Evolutionary conservation across 192 early-diverging fungal genomes (phyloP).

Genomic region (Coemansia sp.): DNA sequence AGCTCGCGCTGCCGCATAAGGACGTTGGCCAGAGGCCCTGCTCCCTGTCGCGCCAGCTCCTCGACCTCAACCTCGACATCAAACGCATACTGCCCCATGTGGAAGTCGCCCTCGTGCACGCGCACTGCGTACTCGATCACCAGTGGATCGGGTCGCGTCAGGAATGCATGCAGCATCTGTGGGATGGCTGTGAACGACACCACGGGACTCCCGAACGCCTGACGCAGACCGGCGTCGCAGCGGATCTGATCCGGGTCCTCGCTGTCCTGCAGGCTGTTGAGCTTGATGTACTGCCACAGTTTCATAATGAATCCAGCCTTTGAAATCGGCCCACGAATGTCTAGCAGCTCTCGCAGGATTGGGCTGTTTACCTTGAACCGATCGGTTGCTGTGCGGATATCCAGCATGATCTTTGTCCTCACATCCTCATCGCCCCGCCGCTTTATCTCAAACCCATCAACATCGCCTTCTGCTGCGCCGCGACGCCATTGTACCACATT

Average conservation of each 20-base stretch:
- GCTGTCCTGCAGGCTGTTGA: conserved; percentile 84
- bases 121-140: conserved; percentile 87
- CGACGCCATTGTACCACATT: conserved; percentile 51
- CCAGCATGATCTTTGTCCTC: conserved; percentile 73
- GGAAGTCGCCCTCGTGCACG: conserved; percentile 70
- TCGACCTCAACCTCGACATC: conserved; percentile 92
- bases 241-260: conserved; percentile 87
- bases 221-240: conserved; percentile 72
- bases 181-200: conserved; percentile 81
- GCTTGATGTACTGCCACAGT: conserved; percentile 96
- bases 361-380: conserved; percentile 76
- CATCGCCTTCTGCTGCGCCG: conserved; percentile 30
- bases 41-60: conserved; percentile 60
- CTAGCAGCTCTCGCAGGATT: conserved; percentile 72
- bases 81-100: conserved; percentile 76
- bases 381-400: conserved; percentile 75
- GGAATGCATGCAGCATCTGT: conserved; percentile 72
- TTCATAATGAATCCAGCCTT: conserved; percentile 69
- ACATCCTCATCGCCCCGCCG: conserved; percentile 86
- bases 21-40: conserved; percentile 57
- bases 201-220: conserved; percentile 66
- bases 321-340: conserved; percentile 58
- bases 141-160: conserved; percentile 83
- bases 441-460: conserved; percentile 91
- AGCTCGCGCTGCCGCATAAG: conserved; percentile 59